A percentile compares a stretch with the other conserved stretches of the same genome.
Evolutionary conservation across 345 rosid species (phyloP).

Genomic region (Lumnitzera racemosa): DNA sequence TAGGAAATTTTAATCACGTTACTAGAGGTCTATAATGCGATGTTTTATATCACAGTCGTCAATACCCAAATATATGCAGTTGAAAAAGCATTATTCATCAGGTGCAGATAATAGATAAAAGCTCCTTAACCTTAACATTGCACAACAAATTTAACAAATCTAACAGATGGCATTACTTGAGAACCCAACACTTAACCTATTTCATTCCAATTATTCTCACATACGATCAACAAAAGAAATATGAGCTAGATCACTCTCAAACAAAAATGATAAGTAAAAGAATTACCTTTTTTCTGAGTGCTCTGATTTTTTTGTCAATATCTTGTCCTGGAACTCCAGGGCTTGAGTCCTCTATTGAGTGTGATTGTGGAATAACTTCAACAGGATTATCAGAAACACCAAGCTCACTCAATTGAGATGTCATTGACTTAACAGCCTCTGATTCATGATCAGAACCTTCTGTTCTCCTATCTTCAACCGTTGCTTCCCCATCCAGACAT

Average conservation of each 20-base stretch:
- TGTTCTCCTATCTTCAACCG: constrained; percentile 24
- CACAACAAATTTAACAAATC: too few species aligned
- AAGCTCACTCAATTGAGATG: constrained; percentile 61
- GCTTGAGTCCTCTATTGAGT: constrained; percentile 28
- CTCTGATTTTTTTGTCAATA: constrained; percentile 70
- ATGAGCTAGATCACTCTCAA: too few species aligned
- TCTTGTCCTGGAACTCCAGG: constrained; percentile 41
- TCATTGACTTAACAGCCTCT: constrained; percentile 41
- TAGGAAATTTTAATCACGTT: too few species aligned
- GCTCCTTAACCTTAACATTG: too few species aligned
- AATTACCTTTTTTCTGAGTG: constrained; percentile 84
- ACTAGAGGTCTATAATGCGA: too few species aligned
- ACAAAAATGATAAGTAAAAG: constrained; percentile 2
- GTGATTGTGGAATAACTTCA: constrained; percentile 22
- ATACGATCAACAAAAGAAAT: not conserved
- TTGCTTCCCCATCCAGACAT: constrained; percentile 24
- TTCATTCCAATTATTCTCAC: not conserved
- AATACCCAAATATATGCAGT: too few species aligned
- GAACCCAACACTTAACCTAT: not conserved
- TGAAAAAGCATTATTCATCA: too few species aligned
- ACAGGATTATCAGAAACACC: constrained; percentile 45
- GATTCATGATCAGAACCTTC: constrained; percentile 27
- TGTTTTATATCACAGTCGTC: too few species aligned
- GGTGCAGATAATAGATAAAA: too few species aligned
- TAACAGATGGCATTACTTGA: too few species aligned